phyloP scores from a whole-genome alignment of 345 rosid species.

The Viola odorata region DNA sequence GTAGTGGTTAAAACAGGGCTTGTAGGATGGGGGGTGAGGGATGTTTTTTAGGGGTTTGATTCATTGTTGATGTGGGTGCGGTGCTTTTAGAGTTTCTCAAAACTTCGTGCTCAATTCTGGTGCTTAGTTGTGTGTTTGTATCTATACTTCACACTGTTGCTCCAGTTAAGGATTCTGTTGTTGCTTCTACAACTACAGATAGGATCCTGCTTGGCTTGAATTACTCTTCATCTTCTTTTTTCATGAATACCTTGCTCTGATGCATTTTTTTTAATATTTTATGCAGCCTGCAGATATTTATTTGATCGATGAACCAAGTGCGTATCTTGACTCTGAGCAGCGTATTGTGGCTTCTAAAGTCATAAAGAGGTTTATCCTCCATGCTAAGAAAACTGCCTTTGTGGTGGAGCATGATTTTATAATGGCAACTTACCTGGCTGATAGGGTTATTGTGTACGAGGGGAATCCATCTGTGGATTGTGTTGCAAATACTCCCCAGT shows the following conservation, averaged over 20 bases:
- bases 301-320: slow-evolving; percentile 97
- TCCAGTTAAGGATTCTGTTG: too few species aligned
- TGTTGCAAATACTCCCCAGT: slow-evolving; percentile 88
- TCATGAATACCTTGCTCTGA: background rate
- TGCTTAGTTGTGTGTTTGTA: background rate
- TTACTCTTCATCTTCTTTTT: background rate
- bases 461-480: slow-evolving; percentile 87
- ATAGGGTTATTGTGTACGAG: slow-evolving; percentile 91
- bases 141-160: too few species aligned
- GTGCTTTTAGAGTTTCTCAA: too few species aligned
- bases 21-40: too few species aligned
- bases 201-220: background rate
- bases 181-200: background rate
- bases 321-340: slow-evolving; percentile 99
- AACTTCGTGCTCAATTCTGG: background rate
- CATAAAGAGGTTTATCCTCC: slow-evolving; percentile 94
- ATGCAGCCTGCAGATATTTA: slow-evolving; percentile 98
- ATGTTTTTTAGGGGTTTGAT: too few species aligned
- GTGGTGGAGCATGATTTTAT: slow-evolving; percentile 99
- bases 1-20: background rate
- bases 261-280: slow-evolving; percentile 3
- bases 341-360: slow-evolving; percentile 98
- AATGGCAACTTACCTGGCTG: slow-evolving; percentile 94
- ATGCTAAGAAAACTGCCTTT: slow-evolving; percentile 97
- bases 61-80: too few species aligned